Conservation (phyloP, 2,329 filamentous ascomycete genomes). For the Aspergillus thermomutatus region DNA sequence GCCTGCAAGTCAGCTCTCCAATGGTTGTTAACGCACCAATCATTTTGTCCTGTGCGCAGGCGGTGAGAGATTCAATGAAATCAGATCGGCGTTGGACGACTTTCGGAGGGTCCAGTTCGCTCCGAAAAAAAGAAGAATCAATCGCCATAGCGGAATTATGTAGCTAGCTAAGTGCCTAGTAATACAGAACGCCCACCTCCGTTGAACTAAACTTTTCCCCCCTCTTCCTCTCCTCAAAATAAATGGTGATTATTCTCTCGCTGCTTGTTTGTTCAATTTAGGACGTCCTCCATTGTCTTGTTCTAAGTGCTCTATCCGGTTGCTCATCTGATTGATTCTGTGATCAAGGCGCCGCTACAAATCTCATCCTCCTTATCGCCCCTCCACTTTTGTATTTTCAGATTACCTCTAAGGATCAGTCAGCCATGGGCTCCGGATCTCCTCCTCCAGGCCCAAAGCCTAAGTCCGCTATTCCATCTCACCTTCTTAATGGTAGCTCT, state of each 20-base stretch:
- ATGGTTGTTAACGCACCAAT: background rate
- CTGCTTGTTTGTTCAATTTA: background rate
- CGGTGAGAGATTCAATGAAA: background rate
- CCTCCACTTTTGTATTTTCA: background rate
- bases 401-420: conserved; percentile 4
- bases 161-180: background rate
- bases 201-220: background rate
- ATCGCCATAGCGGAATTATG: background rate
- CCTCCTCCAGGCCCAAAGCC: conserved; percentile 45
- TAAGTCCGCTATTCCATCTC: conserved; percentile 53
- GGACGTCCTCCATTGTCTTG: background rate
- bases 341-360: background rate
- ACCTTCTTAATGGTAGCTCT: conserved; percentile 55
- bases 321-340: background rate
- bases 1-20: background rate
- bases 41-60: background rate
- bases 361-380: background rate
- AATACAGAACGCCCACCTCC: background rate
- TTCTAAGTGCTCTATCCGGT: background rate
- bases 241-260: background rate
- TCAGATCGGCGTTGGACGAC: conserved; percentile 2
- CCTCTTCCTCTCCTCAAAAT: background rate
- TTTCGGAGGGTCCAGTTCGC: conserved; percentile 1
- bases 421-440: conserved; percentile 44
- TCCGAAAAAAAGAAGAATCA: background rate